Evolutionary conservation across 257 asterid genomes (phyloP).

Genomic region (Penstemon eatonii): DNA sequence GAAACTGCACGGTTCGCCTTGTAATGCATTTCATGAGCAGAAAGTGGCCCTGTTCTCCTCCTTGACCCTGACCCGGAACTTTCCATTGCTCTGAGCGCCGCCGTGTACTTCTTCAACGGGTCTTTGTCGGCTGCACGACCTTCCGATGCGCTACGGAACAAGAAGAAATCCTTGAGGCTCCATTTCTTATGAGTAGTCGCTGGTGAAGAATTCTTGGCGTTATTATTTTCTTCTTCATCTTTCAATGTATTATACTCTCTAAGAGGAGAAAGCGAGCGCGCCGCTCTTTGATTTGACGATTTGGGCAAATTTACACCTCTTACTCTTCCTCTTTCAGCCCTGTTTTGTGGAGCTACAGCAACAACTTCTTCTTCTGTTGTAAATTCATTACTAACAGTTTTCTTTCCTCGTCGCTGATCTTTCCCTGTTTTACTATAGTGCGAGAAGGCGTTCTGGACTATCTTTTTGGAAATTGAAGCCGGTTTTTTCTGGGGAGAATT

Average conservation of each 20-base stretch:
- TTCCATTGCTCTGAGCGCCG: slow-evolving; percentile 12
- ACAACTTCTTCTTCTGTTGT: no score
- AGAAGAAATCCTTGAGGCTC: slow-evolving; percentile 44
- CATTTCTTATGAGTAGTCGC: slow-evolving; percentile 35
- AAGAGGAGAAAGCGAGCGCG: slow-evolving; percentile 68
- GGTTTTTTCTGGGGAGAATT: slow-evolving; percentile 21
- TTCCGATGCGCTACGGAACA: slow-evolving; percentile 54
- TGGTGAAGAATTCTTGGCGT: slow-evolving; percentile 1
- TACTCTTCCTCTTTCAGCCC: slow-evolving; percentile 46
- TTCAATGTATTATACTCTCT: slow-evolving; percentile 47
- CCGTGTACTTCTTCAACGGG: slow-evolving; percentile 47
- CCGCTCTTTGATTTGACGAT: slow-evolving; percentile 49
- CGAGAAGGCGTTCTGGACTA: slow-evolving; percentile 30
- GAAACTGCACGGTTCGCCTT: slow-evolving; percentile 70
- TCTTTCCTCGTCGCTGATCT: no score
- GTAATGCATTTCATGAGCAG: slow-evolving; percentile 80
- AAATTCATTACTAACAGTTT: no score
- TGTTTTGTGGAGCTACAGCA: no score
- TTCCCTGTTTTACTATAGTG: slow-evolving; percentile 2
- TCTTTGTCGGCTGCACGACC: slow-evolving; percentile 49
- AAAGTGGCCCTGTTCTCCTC: slow-evolving; percentile 45
- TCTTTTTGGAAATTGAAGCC: slow-evolving; percentile 23
- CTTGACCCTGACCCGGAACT: slow-evolving; percentile 31
- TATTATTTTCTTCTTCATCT: slow-evolving; percentile 50
- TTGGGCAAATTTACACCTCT: slow-evolving; percentile 21